Base-by-base conservation (phyloP, 1,284 basidiomycete genomes). In the Leccinum huronense region DNA sequence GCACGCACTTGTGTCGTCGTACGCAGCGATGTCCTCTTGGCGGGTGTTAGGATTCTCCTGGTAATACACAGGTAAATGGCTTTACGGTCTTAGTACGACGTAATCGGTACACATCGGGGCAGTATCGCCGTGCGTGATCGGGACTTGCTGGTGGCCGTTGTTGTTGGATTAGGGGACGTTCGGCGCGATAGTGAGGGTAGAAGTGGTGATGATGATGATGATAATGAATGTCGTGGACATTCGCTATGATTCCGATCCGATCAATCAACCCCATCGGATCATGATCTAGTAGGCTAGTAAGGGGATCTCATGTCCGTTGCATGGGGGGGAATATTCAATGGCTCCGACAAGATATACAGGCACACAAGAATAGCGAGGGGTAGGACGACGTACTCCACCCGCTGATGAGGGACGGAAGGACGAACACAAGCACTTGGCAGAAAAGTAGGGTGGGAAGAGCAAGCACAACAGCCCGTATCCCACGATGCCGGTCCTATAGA, bases 401-500 rank as follows among this genome's bases (percentile, higher is more conserved):
- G 11, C 19, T 0, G 11, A 23, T 23, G 19, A 51, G 48, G 19
- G 19, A 23, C 10, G 48, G 19, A 51, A 23, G n/a, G 45, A 48
- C 45, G 19, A 48, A 23, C 19, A 51, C 45, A 51, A 23, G 45
- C 27, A 54, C 27, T 30, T 31, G 53, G 2, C 51, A 53, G 51
- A 16, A 30, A 27, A 7, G 13, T 16, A 23, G 51, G 27, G 27
- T 27, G 14, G 23, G 16, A 14, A 31, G 27, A 54, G 30, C 53
- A 54, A 30, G 23, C 51, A 30, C 45, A 13, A 23, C 19, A 51
- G 48, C 23, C 16, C 19, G 30, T 31, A 31, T 31, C 53, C 30
- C 53, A 31, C 53, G 3, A 10, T 2, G 30, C 16, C 14, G 1
- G 1, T 14, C 6, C 85, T 79, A 93, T 62, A 93, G 83, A 66